Conservation (phyloP, 805 yeast genomes). For the Saccharomycopsis sp. region DNA sequence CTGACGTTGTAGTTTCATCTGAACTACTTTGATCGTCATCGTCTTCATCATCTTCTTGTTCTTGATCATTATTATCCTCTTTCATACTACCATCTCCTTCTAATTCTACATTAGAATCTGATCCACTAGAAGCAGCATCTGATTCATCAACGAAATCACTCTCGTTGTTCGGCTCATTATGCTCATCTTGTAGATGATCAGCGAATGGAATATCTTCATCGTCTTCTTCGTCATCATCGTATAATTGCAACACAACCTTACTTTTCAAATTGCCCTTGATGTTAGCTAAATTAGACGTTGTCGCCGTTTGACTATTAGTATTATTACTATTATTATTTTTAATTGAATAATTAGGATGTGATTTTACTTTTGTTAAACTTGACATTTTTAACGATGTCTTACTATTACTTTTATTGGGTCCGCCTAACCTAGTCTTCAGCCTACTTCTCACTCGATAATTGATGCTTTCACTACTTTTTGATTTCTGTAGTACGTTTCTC, state of each 20-base stretch:
- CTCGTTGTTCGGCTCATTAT: not conserved
- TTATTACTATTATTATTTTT: conserved; percentile 2
- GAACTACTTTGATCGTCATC: not conserved
- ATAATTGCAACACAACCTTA: conserved; percentile 12
- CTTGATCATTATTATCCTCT: not conserved
- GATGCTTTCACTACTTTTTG: conserved; percentile 12
- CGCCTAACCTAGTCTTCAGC: too few relatives aligned
- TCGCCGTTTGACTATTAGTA: too few relatives aligned
- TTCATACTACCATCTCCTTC: not conserved
- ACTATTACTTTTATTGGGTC: not conserved
- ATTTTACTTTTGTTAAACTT: conserved; percentile 9
- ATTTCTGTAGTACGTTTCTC: conserved; percentile 4
- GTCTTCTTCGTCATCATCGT: conserved; percentile 8
- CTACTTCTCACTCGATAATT: conserved; percentile 2
- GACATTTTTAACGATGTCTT: conserved; percentile 12
- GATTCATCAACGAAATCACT: not conserved
- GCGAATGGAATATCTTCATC: not conserved
- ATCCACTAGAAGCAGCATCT: not conserved
- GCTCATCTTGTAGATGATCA: not conserved
- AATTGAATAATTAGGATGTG: conserved; percentile 11
- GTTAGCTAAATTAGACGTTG: not conserved
- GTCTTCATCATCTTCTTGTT: not conserved
- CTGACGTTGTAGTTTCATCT: not conserved
- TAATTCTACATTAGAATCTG: not conserved
- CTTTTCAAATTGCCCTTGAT: not conserved